Percentiles rank a stretch among this genome's conserved stretches.
Conservation (phyloP, 257 asterid species). For the Scutellaria baicalensis region DNA sequence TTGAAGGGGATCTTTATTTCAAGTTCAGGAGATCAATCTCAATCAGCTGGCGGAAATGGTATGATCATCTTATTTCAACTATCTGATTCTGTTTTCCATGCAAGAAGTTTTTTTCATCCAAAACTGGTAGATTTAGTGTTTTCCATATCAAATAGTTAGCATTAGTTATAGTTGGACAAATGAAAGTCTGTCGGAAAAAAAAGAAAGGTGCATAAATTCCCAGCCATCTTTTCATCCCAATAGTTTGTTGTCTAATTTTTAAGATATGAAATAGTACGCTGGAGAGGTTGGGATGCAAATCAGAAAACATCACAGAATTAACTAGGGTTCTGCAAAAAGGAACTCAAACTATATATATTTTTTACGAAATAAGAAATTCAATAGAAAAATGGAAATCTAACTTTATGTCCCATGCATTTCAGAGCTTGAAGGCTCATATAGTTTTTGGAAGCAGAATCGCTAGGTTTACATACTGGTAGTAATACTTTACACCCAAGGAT, state of each 20-base stretch:
- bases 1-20: conserved; percentile 88
- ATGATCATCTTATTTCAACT: conserved; percentile 23
- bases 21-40: conserved; percentile 96
- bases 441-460: conserved; percentile 3
- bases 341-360: background rate
- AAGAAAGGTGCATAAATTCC: background rate
- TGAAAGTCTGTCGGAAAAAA: background rate
- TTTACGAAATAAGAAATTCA: background rate
- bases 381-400: background rate
- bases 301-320: background rate
- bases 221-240: background rate
- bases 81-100: conserved; percentile 12
- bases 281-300: background rate
- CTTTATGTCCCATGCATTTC: background rate
- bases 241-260: background rate
- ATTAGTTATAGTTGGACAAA: no score
- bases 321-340: no score
- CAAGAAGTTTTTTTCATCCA: background rate
- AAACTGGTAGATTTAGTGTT: background rate
- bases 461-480: background rate
- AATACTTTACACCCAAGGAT: background rate
- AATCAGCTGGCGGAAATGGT: conserved; percentile 91
- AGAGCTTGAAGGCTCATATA: background rate
- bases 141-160: background rate
- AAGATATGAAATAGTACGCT: background rate